Base-by-base conservation (phyloP, 1,139 yeast genomes). In the Taphrina sp. region DNA sequence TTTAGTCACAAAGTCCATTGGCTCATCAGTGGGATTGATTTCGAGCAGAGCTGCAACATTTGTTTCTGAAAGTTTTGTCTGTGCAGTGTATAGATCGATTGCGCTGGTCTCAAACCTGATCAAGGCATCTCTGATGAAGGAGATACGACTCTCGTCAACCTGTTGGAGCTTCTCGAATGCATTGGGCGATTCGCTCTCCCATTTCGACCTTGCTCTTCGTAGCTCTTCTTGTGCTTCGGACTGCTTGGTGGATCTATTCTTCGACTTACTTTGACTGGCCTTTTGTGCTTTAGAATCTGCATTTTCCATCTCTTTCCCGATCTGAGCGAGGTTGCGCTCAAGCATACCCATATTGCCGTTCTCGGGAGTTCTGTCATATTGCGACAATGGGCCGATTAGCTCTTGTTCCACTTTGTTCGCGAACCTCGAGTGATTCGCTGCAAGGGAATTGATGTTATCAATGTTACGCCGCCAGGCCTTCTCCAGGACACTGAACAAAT, bases 181-280 rank as follows among this genome's bases (percentile, higher is more conserved):
- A 61, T 76, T 81, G 1, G 95, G 94, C 0, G 95, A 92, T 67
- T 83, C 82, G 58, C 78, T 74, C 61, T 81, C 83, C 95, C 96
- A 89, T 49, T 55, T 57, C 45, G 66, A 66, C 22, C 64, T 65
- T 19, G 66, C 60, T 12, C 23, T 34, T 4, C 29, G 33, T 5
- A 33, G 19, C 10, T 52, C 49, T 24, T 35, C 39, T n/a, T 42
- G 42, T 5, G 56, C 56, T n/a, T 52, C 56, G n/a, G 26, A 35
- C 28, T 26, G 41, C 31, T 52, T 52, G 20, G 34, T 35, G 8
- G 49, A 34, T 22, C 33, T 52, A 43, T 52, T 52, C 31, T 52
- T 52, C 10, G 49, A 42, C 23, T 52, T 52, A 26, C 49, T 42
- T 34, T 41, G 37, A 5, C 24, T 46, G n/a, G 56, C 43, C 22